Conservation (phyloP, 768 basidiomycete genomes). For the Mycena haematopus region DNA sequence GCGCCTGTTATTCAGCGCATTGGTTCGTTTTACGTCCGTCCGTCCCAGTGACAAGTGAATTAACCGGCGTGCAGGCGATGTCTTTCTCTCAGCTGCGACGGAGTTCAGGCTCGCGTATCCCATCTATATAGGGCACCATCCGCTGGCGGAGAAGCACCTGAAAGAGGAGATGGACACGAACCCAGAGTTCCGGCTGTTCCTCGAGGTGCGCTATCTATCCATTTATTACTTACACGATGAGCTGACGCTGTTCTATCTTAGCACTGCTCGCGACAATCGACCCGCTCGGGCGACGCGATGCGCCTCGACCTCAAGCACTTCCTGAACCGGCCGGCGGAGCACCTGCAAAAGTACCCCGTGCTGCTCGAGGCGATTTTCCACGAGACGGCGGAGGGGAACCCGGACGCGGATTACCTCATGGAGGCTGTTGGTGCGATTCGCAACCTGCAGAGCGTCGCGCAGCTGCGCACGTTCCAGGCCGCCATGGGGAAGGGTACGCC, state of each 20-base stretch:
- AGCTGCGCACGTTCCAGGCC: slow-evolving; percentile 88
- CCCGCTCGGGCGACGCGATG: slow-evolving; percentile 42
- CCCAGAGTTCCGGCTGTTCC: slow-evolving; percentile 79
- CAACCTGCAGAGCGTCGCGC: slow-evolving; percentile 79
- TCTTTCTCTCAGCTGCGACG: slow-evolving; percentile 85
- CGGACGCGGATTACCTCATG: slow-evolving; percentile 80
- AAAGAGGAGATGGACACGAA: slow-evolving; percentile 88
- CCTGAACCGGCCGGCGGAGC: slow-evolving; percentile 79
- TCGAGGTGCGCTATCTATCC: slow-evolving; percentile 66
- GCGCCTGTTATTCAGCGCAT: slow-evolving; percentile 74
- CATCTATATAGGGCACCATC: slow-evolving; percentile 82
- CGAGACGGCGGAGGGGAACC: slow-evolving; percentile 81
- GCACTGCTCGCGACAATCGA: slow-evolving; percentile 51
- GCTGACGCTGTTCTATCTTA: slow-evolving; percentile 25
- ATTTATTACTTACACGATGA: background rate
- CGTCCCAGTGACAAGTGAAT: background rate
- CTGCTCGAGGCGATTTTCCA: slow-evolving; percentile 85
- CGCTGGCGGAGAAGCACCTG: slow-evolving; percentile 83
- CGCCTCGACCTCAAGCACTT: slow-evolving; percentile 77
- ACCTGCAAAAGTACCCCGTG: slow-evolving; percentile 84
- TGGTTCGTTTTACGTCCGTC: background rate
- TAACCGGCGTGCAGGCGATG: slow-evolving; percentile 70
- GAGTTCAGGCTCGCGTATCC: slow-evolving; percentile 91
- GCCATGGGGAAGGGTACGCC: slow-evolving; percentile 85
- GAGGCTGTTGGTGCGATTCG: slow-evolving; percentile 87